phyloP scores from a whole-genome alignment of 257 asterid genomes.

The Solanum tarijense region DNA sequence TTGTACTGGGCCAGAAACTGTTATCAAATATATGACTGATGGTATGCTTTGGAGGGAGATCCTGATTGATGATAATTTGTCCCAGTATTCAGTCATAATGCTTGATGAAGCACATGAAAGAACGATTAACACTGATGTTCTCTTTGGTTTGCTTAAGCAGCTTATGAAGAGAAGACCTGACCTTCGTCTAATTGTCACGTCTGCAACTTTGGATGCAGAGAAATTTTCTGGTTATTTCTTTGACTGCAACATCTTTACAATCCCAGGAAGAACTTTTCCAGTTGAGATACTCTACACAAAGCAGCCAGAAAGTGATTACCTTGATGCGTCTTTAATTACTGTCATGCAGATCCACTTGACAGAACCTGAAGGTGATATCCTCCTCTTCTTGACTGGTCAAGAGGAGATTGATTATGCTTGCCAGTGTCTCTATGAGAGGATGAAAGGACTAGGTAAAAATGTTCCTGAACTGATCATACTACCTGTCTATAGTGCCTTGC shows the following conservation, averaged over 20 bases:
- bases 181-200: slow-evolving; percentile 46
- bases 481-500: slow-evolving; percentile 88
- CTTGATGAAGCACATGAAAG: slow-evolving; percentile 93
- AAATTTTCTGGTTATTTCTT: slow-evolving; percentile 83
- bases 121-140: slow-evolving; percentile 74
- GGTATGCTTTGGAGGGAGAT: slow-evolving; percentile 54
- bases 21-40: slow-evolving; percentile 51
- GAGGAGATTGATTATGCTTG: slow-evolving; percentile 96
- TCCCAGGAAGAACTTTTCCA: slow-evolving; percentile 88
- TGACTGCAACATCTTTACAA: slow-evolving; percentile 83
- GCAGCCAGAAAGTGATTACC: neutral
- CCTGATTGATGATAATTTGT: slow-evolving; percentile 63
- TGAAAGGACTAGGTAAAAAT: slow-evolving; percentile 74
- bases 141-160: slow-evolving; percentile 21
- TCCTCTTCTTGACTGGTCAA: slow-evolving; percentile 84
- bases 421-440: slow-evolving; percentile 79
- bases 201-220: slow-evolving; percentile 55
- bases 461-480: slow-evolving; percentile 81
- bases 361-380: slow-evolving; percentile 88
- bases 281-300: slow-evolving; percentile 37
- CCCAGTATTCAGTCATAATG: slow-evolving; percentile 85
- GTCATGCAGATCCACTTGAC: slow-evolving; percentile 42
- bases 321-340: neutral
- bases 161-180: slow-evolving; percentile 73
- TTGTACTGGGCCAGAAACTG: slow-evolving; percentile 93